Conservation (phyloP, 2,329 filamentous ascomycete species). For the Cordyceps farinosa region DNA sequence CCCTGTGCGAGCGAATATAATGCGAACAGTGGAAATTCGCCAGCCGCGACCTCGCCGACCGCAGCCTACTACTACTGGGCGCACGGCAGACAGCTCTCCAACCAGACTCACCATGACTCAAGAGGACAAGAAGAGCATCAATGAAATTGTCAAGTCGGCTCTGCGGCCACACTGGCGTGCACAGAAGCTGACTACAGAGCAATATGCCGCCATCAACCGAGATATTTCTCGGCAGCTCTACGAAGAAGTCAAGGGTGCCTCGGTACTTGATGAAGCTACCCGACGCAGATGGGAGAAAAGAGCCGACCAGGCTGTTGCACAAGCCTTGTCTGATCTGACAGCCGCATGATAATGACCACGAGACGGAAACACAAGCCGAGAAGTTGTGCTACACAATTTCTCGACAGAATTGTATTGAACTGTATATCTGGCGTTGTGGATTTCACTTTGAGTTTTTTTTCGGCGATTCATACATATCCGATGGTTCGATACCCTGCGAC, state of each 20-base stretch:
- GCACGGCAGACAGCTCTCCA: slow-evolving; percentile 65
- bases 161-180: slow-evolving; percentile 80
- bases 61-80: slow-evolving; percentile 36
- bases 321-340: slow-evolving; percentile 60
- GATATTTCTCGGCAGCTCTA: slow-evolving; percentile 87
- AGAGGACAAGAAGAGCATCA: slow-evolving; percentile 82
- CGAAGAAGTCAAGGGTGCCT: slow-evolving; percentile 56
- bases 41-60: slow-evolving; percentile 50
- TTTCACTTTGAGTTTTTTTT: not conserved
- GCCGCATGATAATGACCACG: slow-evolving; percentile 36
- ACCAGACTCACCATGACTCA: slow-evolving; percentile 64
- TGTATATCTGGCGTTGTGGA: slow-evolving; percentile 12
- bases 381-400: not conserved
- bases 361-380: slow-evolving; percentile 24
- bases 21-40: slow-evolving; percentile 45
- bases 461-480: slow-evolving; percentile 28
- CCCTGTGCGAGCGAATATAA: slow-evolving; percentile 24
- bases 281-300: slow-evolving; percentile 70
- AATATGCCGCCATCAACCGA: slow-evolving; percentile 90
- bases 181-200: slow-evolving; percentile 75
- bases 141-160: slow-evolving; percentile 78
- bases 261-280: slow-evolving; percentile 60
- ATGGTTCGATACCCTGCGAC: slow-evolving; percentile 32
- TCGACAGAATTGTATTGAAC: not conserved
- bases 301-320: slow-evolving; percentile 74